Conservation (phyloP, 352 stramenopile genomes). For the Thraustotheca clavata region DNA sequence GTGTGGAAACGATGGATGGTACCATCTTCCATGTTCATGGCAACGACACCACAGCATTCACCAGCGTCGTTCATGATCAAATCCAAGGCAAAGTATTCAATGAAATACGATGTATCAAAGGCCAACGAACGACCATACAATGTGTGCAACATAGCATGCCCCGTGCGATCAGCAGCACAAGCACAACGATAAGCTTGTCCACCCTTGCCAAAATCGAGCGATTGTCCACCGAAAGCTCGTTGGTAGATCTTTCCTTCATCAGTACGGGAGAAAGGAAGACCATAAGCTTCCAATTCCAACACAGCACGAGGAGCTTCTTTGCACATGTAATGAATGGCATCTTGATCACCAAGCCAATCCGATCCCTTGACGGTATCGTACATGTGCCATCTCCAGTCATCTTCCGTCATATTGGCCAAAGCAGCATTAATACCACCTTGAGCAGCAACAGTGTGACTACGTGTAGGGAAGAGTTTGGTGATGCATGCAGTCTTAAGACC, state of each 20-base stretch:
- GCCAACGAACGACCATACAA: constrained; percentile 93
- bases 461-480: constrained; percentile 96
- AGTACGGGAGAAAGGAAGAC: constrained; percentile 93
- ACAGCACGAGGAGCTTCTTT: constrained; percentile 79
- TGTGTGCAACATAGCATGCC: constrained; percentile 97
- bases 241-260: constrained; percentile 97
- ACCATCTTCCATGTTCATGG: constrained; percentile 96
- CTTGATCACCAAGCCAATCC: constrained; percentile 97
- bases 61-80: constrained; percentile 91
- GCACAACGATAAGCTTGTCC: constrained; percentile 92
- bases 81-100: constrained; percentile 97
- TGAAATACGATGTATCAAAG: constrained; percentile 97
- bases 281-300: constrained; percentile 94
- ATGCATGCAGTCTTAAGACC: constrained; percentile 97
- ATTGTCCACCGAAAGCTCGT: constrained; percentile 94
- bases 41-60: constrained; percentile 91
- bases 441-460: constrained; percentile 94
- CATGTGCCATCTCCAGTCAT: constrained; percentile 96
- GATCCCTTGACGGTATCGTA: constrained; percentile 98
- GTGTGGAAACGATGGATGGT: constrained; percentile 93
- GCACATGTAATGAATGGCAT: constrained; percentile 99
- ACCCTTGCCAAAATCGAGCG: constrained; percentile 93
- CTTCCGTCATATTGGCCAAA: constrained; percentile 94
- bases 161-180: constrained; percentile 92
- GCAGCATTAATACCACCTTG: constrained; percentile 97